These are phyloP conservation scores for Cucurbitaria berberidis DNA, from an alignment of 2,329 filamentous ascomycete species.

Conservation along the genomic window DNA sequence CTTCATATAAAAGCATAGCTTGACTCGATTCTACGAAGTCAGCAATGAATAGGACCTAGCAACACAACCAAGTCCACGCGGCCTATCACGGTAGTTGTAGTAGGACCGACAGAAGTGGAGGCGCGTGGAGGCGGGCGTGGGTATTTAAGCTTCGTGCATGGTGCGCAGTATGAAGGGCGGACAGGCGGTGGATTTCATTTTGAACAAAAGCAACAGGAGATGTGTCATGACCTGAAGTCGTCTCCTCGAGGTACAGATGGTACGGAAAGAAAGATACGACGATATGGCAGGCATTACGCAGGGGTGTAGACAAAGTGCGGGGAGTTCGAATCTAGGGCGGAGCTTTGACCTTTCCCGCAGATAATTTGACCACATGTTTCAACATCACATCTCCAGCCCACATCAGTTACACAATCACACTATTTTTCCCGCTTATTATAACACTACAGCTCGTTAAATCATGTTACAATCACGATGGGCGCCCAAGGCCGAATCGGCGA, in stretches of 20 bases:
- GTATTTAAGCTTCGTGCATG: background rate
- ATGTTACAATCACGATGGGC: conserved; percentile 47
- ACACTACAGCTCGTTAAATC: conserved; percentile 6
- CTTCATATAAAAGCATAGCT: background rate
- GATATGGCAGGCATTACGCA: background rate
- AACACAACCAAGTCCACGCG: no score
- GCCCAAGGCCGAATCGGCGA: conserved; percentile 20
- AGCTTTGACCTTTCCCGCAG: background rate
- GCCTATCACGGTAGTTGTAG: no score
- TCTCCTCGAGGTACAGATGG: background rate
- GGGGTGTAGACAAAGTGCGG: background rate
- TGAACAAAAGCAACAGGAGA: no score
- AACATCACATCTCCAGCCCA: background rate
- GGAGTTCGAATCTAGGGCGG: background rate
- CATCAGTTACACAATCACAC: background rate
- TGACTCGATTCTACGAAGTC: background rate
- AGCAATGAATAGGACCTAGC: background rate
- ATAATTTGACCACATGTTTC: background rate
- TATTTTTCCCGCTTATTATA: conserved; percentile 1
- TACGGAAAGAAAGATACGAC: background rate
- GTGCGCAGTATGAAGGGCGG: background rate
- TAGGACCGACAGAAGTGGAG: no score
- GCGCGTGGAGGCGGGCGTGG: background rate
- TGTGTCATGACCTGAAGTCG: no score
- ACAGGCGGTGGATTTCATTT: no score